phyloP scores from a whole-genome alignment of 805 yeast species.

The Sugiyamaella chiloensis region DNA sequence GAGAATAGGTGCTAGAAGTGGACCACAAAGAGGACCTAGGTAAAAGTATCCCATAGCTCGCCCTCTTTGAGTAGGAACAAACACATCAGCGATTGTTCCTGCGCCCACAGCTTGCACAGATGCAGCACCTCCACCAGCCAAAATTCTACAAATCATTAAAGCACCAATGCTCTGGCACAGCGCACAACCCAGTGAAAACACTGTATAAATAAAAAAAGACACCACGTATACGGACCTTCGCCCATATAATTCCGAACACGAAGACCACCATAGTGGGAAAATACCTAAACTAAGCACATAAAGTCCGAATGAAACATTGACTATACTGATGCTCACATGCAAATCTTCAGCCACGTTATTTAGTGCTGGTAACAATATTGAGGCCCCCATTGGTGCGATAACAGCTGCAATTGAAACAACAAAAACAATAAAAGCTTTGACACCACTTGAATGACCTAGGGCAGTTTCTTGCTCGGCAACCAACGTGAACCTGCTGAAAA shows the following conservation, averaged over 20 bases:
- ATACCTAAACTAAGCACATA: slow-evolving; percentile 71
- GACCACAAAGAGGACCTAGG: slow-evolving; percentile 79
- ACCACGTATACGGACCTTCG: slow-evolving; percentile 68
- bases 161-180: slow-evolving; percentile 57
- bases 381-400: slow-evolving; percentile 87
- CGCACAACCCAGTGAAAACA: slow-evolving; percentile 71
- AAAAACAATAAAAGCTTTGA: slow-evolving; percentile 55
- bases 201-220: slow-evolving; percentile 60
- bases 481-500: slow-evolving; percentile 48
- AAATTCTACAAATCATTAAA: slow-evolving; percentile 64
- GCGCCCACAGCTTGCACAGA: slow-evolving; percentile 89
- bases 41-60: slow-evolving; percentile 76
- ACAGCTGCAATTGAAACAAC: slow-evolving; percentile 71
- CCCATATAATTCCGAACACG: slow-evolving; percentile 71
- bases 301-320: slow-evolving; percentile 77
- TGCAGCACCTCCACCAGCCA: slow-evolving; percentile 79
- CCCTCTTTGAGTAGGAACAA: slow-evolving; percentile 65
- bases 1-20: slow-evolving; percentile 71
- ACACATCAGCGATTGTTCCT: slow-evolving; percentile 78
- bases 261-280: slow-evolving; percentile 88
- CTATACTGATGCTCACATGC: slow-evolving; percentile 54
- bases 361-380: slow-evolving; percentile 77
- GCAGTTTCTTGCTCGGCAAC: slow-evolving; percentile 74
- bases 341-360: slow-evolving; percentile 54
- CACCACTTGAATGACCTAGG: slow-evolving; percentile 50